Percentiles rank a stretch among this genome's conserved stretches.
phyloP scores from a whole-genome alignment of 352 stramenopile species.

The Ochromonadaceae sp. region DNA sequence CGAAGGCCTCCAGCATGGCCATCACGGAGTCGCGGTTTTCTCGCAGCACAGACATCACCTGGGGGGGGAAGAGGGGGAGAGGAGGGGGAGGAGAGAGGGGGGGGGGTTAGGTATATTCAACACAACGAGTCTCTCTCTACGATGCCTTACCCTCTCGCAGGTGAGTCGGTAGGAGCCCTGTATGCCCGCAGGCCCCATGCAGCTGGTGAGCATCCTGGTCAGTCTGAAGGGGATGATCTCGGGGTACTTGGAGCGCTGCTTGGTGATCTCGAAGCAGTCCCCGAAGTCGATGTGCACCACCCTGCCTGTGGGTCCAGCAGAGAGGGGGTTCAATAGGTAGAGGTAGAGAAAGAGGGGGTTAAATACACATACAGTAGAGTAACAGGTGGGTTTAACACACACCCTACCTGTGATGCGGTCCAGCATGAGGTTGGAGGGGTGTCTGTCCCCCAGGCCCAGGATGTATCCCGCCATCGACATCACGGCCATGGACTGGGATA shows the following conservation, averaged over 20 bases:
- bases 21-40: slow-evolving; percentile 94
- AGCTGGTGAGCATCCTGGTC: slow-evolving; percentile 94
- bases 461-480: slow-evolving; percentile 99
- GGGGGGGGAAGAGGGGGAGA: no score
- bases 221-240: slow-evolving; percentile 98
- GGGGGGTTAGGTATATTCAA: no score
- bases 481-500: slow-evolving; percentile 84
- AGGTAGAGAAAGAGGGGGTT: no score
- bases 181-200: slow-evolving; percentile 93
- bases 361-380: no score
- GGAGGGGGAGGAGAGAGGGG: no score
- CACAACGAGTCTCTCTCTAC: no score
- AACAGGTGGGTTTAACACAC: no score
- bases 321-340: not conserved
- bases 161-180: slow-evolving; percentile 95
- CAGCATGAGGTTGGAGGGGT: slow-evolving; percentile 99
- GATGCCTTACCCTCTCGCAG: slow-evolving; percentile 51
- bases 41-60: slow-evolving; percentile 87
- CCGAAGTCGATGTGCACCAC: slow-evolving; percentile 92
- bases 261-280: slow-evolving; percentile 96
- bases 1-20: slow-evolving; percentile 98
- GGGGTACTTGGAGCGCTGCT: slow-evolving; percentile 95
- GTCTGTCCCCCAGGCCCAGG: slow-evolving; percentile 92
- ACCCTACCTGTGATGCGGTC: slow-evolving; percentile 88
- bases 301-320: not conserved